Conservation (phyloP, 73 alveolate genomes). For the Paramecium caudatum region DNA sequence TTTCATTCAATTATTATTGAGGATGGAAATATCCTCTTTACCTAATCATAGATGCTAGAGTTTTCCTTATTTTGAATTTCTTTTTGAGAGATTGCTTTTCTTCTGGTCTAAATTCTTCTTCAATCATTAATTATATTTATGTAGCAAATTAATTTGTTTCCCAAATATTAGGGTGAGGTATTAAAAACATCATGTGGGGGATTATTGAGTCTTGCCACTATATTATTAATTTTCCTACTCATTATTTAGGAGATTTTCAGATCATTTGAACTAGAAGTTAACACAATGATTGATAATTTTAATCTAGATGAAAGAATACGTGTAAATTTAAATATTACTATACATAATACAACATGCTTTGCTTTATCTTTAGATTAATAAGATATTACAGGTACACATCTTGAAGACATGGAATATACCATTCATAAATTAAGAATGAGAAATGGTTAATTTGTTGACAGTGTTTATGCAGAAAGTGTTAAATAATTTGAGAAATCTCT, state of each 20-base stretch:
- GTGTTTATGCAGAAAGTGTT: background rate
- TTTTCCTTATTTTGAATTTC: constrained; percentile 1
- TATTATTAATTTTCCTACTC: background rate
- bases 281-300: constrained; percentile 5
- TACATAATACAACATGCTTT: constrained; percentile 8
- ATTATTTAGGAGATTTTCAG: background rate
- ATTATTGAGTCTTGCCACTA: background rate
- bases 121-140: constrained; percentile 40
- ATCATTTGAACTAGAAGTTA: constrained; percentile 17
- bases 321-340: constrained; percentile 23
- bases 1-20: background rate
- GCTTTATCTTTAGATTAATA: constrained; percentile 46
- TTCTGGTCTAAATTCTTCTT: constrained; percentile 56
- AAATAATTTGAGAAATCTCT: constrained; percentile 10
- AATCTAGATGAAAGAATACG: constrained; percentile 55
- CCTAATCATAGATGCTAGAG: constrained; percentile 48
- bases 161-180: background rate
- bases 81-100: constrained; percentile 19
- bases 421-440: constrained; percentile 45
- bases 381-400: constrained; percentile 59
- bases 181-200: constrained; percentile 21
- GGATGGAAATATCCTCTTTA: constrained; percentile 11
- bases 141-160: constrained; percentile 12
- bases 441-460: background rate
- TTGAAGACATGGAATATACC: constrained; percentile 59